Conservation (phyloP, 2,329 filamentous ascomycete species). For the Pezicula carpinea region DNA sequence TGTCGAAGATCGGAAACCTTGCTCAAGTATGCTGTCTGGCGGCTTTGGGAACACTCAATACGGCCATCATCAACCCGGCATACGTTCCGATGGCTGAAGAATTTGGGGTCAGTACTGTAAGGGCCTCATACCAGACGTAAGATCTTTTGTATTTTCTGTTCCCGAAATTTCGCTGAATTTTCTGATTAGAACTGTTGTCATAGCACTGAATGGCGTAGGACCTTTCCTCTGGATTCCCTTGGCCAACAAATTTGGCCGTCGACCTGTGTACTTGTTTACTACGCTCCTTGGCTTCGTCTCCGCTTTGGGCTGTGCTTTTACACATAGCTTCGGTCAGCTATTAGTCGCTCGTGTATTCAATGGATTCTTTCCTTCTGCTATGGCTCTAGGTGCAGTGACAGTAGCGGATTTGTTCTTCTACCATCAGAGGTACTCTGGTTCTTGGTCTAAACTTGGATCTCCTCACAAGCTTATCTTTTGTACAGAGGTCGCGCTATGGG, state of each 20-base stretch:
- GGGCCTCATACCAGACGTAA: constrained; percentile 20
- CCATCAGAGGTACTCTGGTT: constrained; percentile 16
- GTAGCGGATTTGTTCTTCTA: constrained; percentile 29
- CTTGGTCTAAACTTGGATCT: no score
- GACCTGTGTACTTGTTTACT: constrained; percentile 21
- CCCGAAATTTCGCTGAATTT: no score
- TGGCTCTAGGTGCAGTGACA: constrained; percentile 27
- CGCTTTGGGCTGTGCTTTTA: constrained; percentile 15
- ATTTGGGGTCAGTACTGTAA: constrained; percentile 17
- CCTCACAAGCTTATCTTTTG: no score
- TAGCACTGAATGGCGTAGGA: constrained; percentile 19
- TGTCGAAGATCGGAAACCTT: constrained; percentile 17
- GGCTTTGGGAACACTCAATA: constrained; percentile 21
- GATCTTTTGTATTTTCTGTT: no score
- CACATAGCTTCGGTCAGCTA: constrained; percentile 14
- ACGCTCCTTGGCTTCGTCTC: constrained; percentile 18
- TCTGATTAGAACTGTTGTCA: constrained; percentile 19
- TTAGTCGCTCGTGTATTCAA: constrained; percentile 24
- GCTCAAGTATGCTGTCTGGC: constrained; percentile 25
- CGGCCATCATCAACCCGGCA: constrained; percentile 23
- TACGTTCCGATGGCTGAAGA: constrained; percentile 18
- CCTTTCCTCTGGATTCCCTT: constrained; percentile 18
- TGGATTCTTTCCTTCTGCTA: constrained; percentile 25
- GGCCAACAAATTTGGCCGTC: constrained; percentile 20
- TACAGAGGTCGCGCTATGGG: constrained; percentile 25